Conservation (phyloP, 1,284 basidiomycete genomes). For the Sanguinoderma infundibulare region DNA sequence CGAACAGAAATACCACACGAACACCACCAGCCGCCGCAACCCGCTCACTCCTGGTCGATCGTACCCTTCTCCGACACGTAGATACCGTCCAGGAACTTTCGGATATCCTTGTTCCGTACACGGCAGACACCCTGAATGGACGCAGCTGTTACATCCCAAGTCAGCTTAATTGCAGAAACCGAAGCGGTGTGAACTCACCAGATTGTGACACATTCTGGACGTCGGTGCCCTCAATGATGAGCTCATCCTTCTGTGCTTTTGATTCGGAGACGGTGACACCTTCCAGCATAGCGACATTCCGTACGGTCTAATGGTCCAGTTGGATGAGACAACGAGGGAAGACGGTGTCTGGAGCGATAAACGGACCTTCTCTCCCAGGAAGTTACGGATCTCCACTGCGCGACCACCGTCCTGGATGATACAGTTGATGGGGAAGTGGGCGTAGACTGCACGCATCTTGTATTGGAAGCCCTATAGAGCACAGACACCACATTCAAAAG, state of each 20-base stretch:
- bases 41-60: conserved; percentile 48
- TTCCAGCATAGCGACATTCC: conserved; percentile 91
- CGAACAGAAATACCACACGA: conserved; percentile 27
- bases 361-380: conserved; percentile 88
- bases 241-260: conserved; percentile 95
- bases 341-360: no score
- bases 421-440: conserved; percentile 99
- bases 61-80: conserved; percentile 90
- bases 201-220: conserved; percentile 96
- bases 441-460: conserved; percentile 99
- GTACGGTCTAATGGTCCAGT: conserved; percentile 67
- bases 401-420: conserved; percentile 88
- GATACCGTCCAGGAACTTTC: conserved; percentile 92
- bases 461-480: conserved; percentile 89
- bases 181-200: conserved; percentile 47
- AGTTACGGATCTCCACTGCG: conserved; percentile 96
- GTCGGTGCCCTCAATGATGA: conserved; percentile 93
- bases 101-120: conserved; percentile 98
- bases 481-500: neutral
- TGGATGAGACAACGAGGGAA: neutral
- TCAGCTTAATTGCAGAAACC: neutral
- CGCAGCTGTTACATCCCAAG: conserved; percentile 65
- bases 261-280: conserved; percentile 92
- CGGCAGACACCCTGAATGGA: conserved; percentile 94
- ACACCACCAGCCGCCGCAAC: conserved; percentile 21